These are phyloP conservation scores for Termitomyces sp. DNA, from an alignment of 768 basidiomycete genomes.

Conservation along the genomic window DNA sequence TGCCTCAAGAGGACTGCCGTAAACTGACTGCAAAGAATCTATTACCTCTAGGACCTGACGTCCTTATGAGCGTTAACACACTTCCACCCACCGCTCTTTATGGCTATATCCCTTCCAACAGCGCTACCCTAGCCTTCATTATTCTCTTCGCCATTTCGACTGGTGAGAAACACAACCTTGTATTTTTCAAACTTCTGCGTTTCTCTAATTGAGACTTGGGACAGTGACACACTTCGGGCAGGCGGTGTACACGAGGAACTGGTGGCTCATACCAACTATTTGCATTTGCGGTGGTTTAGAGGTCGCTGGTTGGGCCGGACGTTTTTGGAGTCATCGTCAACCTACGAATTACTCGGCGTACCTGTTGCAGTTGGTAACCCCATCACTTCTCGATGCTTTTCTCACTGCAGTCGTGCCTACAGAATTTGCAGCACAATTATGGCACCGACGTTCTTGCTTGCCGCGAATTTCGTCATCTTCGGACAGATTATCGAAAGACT, in stretches of 20 bases:
- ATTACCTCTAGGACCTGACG: not conserved
- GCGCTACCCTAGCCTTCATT: constrained; percentile 33
- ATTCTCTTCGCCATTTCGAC: constrained; percentile 34
- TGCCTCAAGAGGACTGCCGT: not conserved
- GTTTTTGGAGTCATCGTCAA: constrained; percentile 43
- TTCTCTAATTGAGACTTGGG: not conserved
- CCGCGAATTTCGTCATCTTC: constrained; percentile 52
- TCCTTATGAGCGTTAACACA: not conserved
- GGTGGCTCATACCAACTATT: constrained; percentile 50
- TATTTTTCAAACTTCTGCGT: not conserved
- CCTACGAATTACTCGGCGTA: constrained; percentile 22
- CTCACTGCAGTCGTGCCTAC: not conserved
- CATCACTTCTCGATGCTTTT: not conserved
- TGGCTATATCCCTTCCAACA: constrained; percentile 34
- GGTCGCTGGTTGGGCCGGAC: constrained; percentile 48
- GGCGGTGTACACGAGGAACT: constrained; percentile 36
- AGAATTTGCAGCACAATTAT: constrained; percentile 43
- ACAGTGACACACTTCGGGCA: constrained; percentile 44
- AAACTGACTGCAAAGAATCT: not conserved
- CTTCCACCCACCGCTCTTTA: constrained; percentile 18
- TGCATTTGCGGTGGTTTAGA: constrained; percentile 45
- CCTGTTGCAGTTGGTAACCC: constrained; percentile 32
- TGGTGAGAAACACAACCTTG: constrained; percentile 18
- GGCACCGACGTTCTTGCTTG: constrained; percentile 53
- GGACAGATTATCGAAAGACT: constrained; percentile 38